phyloP scores from a whole-genome alignment of 192 early-diverging fungal species.

The Rhizophagus sp. region DNA sequence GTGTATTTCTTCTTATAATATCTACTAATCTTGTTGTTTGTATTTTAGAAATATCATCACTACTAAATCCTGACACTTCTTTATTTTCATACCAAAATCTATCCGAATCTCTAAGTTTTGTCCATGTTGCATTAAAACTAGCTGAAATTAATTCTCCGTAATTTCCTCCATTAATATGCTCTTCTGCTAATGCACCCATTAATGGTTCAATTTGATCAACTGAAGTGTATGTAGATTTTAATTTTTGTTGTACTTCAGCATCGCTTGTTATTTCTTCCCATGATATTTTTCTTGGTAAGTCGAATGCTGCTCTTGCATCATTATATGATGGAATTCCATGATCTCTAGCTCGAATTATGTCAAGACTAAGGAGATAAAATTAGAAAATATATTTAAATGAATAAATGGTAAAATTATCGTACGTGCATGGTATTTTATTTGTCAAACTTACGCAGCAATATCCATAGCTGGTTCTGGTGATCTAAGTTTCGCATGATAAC shows the following conservation, averaged over 20 bases:
- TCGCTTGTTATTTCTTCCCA: background rate
- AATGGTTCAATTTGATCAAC: conserved; percentile 19
- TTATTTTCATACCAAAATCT: conserved; percentile 57
- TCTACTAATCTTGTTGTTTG: background rate
- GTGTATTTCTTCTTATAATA: background rate
- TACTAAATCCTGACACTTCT: background rate
- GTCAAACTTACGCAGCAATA: background rate
- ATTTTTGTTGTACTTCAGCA: background rate
- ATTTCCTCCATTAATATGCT: conserved; percentile 15
- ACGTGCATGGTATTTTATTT: background rate
- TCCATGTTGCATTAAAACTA: background rate
- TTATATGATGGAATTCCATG: conserved; percentile 1
- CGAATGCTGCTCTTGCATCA: background rate
- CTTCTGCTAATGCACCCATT: conserved; percentile 10
- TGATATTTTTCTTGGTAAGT: background rate
- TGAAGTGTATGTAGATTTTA: background rate
- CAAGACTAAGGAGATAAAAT: background rate
- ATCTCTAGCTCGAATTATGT: background rate
- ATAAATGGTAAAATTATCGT: background rate
- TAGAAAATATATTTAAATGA: background rate
- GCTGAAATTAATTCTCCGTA: background rate
- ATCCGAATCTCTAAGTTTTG: conserved; percentile 47
- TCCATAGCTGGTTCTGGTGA: background rate
- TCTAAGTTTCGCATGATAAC: too few species aligned
- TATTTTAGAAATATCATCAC: background rate